Percentiles rank a stretch among this genome's conserved stretches.
Conservation (phyloP, 2,329 filamentous ascomycete genomes). For the Orbilia ellipsospora region DNA sequence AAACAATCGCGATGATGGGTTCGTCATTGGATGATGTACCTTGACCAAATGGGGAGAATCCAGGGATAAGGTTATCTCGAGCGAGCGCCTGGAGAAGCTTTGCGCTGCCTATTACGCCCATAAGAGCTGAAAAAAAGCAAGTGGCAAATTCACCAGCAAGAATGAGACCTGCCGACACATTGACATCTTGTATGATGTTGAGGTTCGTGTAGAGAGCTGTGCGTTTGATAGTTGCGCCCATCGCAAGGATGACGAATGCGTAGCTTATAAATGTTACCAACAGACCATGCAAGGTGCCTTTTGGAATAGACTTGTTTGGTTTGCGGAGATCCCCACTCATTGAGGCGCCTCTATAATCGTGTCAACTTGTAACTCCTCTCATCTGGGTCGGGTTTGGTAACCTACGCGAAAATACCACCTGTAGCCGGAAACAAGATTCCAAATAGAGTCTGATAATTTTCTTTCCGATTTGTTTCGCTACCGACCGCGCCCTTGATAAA, state of each 20-base stretch:
- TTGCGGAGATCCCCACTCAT: constrained; percentile 89
- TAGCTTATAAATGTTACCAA: constrained; percentile 80
- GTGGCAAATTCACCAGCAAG: constrained; percentile 85
- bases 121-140: constrained; percentile 84
- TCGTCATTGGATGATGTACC: constrained; percentile 79
- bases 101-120: constrained; percentile 86
- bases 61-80: constrained; percentile 80
- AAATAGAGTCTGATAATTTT: constrained; percentile 83
- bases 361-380: not conserved
- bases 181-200: constrained; percentile 85
- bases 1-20: constrained; percentile 78
- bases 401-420: constrained; percentile 70
- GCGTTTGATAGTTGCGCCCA: constrained; percentile 80
- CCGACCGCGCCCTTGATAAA: constrained; percentile 73
- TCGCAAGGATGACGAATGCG: constrained; percentile 78
- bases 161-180: constrained; percentile 77
- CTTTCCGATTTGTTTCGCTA: constrained; percentile 70
- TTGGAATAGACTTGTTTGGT: constrained; percentile 84
- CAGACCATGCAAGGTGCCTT: constrained; percentile 83
- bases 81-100: constrained; percentile 87
- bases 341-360: constrained; percentile 71
- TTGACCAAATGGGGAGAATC: constrained; percentile 77
- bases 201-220: constrained; percentile 78
- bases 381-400: constrained; percentile 24
- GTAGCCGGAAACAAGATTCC: constrained; percentile 84